Conservation (phyloP, 306 rosid species). For the Castanea mollissima region DNA sequence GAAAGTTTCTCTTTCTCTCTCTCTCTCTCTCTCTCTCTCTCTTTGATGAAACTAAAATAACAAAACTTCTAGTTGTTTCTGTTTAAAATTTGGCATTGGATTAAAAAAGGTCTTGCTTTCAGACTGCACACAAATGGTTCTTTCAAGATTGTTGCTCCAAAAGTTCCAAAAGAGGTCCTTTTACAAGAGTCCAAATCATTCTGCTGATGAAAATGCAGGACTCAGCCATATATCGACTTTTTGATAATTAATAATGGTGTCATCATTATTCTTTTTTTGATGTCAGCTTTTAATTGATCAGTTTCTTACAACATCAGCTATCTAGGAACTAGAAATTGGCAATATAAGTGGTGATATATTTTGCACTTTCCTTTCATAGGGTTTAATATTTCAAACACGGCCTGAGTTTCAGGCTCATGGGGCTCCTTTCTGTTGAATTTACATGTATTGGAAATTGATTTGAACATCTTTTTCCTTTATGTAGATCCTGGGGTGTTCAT, state of each 20-base stretch:
- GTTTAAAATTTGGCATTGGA: neutral
- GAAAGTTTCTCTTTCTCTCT: neutral
- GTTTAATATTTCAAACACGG: neutral
- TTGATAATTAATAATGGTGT: neutral
- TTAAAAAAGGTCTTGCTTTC: neutral
- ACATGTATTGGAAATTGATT: neutral
- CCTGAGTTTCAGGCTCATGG: neutral
- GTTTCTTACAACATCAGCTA: neutral
- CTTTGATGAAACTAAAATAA: neutral
- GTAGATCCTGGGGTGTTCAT: constrained; percentile 10
- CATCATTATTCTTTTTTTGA: neutral
- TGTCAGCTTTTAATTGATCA: neutral
- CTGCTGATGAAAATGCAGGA: too few relatives aligned
- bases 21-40: neutral
- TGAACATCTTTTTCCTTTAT: neutral
- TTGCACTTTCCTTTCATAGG: neutral
- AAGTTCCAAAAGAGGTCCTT: too few relatives aligned
- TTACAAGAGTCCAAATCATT: too few relatives aligned
- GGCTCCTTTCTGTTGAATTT: neutral
- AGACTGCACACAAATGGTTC: neutral
- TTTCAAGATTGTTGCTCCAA: neutral
- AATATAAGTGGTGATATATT: neutral
- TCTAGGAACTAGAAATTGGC: neutral
- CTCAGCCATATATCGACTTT: too few relatives aligned
- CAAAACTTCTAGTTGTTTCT: neutral